These are phyloP conservation scores for Cyclotella distinguenda DNA, from an alignment of 108 stramenopile species.

Conservation along the genomic window DNA sequence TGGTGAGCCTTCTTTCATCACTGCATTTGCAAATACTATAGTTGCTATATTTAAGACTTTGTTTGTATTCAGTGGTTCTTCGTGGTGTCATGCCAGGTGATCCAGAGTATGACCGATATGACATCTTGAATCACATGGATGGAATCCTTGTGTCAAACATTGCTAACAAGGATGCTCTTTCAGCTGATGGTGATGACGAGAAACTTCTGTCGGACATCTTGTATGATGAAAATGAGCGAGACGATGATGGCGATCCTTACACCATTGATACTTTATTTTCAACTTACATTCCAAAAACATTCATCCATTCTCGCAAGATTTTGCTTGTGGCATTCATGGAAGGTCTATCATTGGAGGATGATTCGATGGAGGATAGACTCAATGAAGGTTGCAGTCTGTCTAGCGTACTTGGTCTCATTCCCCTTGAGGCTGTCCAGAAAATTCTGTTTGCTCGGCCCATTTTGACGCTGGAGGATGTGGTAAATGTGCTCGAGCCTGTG, in stretches of 20 bases:
- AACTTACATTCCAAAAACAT: slow-evolving; percentile 1
- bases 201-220: too few species aligned
- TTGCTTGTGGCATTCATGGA: slow-evolving; percentile 13
- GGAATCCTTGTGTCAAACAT: neutral
- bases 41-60: neutral
- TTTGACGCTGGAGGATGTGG: slow-evolving; percentile 13
- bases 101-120: slow-evolving; percentile 14
- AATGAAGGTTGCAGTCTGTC: slow-evolving; percentile 14
- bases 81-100: slow-evolving; percentile 11
- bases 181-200: neutral
- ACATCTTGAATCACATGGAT: slow-evolving; percentile 19
- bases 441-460: slow-evolving; percentile 17
- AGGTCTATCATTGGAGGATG: slow-evolving; percentile 11
- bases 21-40: neutral
- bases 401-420: neutral
- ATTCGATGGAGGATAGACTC: neutral
- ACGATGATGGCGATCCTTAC: slow-evolving; percentile 10
- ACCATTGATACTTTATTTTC: slow-evolving; percentile 9
- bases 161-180: neutral
- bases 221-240: too few species aligned
- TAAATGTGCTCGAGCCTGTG: neutral
- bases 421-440: slow-evolving; percentile 18
- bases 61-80: slow-evolving; percentile 13
- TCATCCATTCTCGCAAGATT: slow-evolving; percentile 9
- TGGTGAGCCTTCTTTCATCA: neutral